Evolutionary conservation across 306 rosid species (phyloP), one percentile per base, ranked within the genome.

Genomic region (Cucurbita maxima): DNA sequence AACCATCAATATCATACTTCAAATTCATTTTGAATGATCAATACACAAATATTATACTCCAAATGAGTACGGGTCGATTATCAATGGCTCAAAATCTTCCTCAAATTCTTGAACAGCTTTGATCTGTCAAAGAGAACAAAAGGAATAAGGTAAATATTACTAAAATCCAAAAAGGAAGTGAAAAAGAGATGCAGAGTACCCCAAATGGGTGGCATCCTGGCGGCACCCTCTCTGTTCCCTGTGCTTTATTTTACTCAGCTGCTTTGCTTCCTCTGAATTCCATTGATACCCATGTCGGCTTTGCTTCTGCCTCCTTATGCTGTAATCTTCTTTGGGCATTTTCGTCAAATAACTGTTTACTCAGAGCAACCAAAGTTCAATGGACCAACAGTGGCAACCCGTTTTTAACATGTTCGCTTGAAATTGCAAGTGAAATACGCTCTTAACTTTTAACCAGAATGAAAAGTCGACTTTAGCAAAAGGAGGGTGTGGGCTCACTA

Each of bases 201-300:
- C 59, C 74, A 59, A 50, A 15, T 70, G 58, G 45, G 7, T 30
- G 74, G 58, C 74, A 70, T 59, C 74, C 74, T 70, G 74, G 59
- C 45, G 4, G 25, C 30, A 37, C 30, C 20, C 20, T 51, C 59
- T 5, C 58, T 70, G 74, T 70, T 70, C 74, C 74, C 74, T 70
- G 15, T 9, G 43, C 40, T 50, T 48, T 50, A 30, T 30, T 70
- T 70, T 50, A 50, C 59, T 15, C 40, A 48, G 25, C 74, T 70
- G 57, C 59, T 9, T 34, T 58, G 1, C 14, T 50, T 70, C 58
- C 59, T 30, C 9, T 15, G 2, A 70, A 15, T 51, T 70, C 74
- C 74, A 25, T 15, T 8, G 51, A 34, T 70, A 70, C 74, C 59
- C 74, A 50, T 70, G 59, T 70, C 59, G 59, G 74, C 58, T 70